Evolutionary conservation across 1,284 basidiomycete species (phyloP).

Genomic region (Malassezia restricta): DNA sequence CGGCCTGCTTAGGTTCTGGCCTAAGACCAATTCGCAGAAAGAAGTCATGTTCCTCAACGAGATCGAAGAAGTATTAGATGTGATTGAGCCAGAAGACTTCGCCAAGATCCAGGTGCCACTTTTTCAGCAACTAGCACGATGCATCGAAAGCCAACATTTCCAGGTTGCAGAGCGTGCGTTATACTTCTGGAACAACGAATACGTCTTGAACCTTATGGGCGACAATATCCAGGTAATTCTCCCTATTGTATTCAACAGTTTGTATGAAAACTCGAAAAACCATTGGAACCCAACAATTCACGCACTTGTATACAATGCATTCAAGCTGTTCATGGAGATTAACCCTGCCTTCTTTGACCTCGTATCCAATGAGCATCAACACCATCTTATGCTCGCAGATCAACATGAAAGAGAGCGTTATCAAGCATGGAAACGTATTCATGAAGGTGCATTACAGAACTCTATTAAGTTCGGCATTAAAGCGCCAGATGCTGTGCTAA

Average conservation of each 20-base stretch:
- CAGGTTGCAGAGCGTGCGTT: constrained; percentile 53
- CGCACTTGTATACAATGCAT: constrained; percentile 94
- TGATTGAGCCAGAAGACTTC: constrained; percentile 92
- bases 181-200: constrained; percentile 67
- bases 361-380: constrained; percentile 84
- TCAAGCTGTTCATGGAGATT: constrained; percentile 98
- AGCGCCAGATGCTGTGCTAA: constrained; percentile 17
- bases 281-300: constrained; percentile 99
- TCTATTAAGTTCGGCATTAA: constrained; percentile 27
- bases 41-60: constrained; percentile 99
- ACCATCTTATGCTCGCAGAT: constrained; percentile 53
- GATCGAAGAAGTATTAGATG: constrained; percentile 96
- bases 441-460: constrained; percentile 35
- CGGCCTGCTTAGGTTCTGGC: constrained; percentile 92
- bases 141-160: constrained; percentile 99
- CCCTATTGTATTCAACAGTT: constrained; percentile 92
- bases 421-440: constrained; percentile 36
- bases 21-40: constrained; percentile 99
- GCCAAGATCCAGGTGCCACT: constrained; percentile 87
- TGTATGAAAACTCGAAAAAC: constrained; percentile 89
- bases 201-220: constrained; percentile 97
- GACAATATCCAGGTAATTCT: constrained; percentile 81
- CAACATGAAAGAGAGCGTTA: constrained; percentile 35
- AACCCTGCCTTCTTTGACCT: constrained; percentile 91
- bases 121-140: constrained; percentile 87